Base-by-base conservation (phyloP, 768 basidiomycete species). In the Tricholoma matsutake region DNA sequence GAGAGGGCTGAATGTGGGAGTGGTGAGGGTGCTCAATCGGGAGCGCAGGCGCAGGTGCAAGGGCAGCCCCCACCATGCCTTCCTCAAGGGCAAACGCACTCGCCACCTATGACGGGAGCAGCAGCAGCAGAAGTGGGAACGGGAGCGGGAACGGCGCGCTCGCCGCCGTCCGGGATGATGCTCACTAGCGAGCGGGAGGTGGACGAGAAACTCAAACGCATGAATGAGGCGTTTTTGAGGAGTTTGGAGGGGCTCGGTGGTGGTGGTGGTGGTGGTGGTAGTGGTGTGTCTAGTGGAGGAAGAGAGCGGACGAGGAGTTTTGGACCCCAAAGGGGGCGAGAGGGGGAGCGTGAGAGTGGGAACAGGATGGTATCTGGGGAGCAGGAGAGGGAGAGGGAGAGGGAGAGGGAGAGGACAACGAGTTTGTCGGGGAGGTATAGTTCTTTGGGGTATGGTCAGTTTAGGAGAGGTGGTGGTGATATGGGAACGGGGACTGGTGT, bases 151-250 rank as follows among this genome's bases (percentile, higher is more conserved):
- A 57, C 56, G 62, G 61, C 55, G 28, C 39, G 56, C 14, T 57
- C 56, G 34, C 51, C 29, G 20, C 59, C 20, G 31, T 14, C 31
- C 28, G 57, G 60, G 61, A 35, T 43, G 63, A 65, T 32, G 80
- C 73, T 89, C 32, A 87, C 87, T n/a, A 84, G 78, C 31, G 84
- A 82, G 63, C 78, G 79, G 4, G 89, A 86, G 59, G 84, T 92
- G 2, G 87, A 89, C 56, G 86, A 85, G 70, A 76, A 82, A 62
- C 69, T 92, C 57, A 75, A 74, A 52, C 78, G 78, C 72, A 88
- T 91, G 89, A 84, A 89, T 60, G 86, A 86, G 64, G 76, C 78
- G 43, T 92, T 92, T 70, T 63, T 84, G 66, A 81, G 80, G 58
- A 88, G 85, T 53, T 72, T 92, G 32, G 83, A 86, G 59, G 86